A percentile compares a stretch with the other conserved stretches of the same genome.
Conservation (phyloP, 2,329 filamentous ascomycete species). For the Venturia nashicola region DNA sequence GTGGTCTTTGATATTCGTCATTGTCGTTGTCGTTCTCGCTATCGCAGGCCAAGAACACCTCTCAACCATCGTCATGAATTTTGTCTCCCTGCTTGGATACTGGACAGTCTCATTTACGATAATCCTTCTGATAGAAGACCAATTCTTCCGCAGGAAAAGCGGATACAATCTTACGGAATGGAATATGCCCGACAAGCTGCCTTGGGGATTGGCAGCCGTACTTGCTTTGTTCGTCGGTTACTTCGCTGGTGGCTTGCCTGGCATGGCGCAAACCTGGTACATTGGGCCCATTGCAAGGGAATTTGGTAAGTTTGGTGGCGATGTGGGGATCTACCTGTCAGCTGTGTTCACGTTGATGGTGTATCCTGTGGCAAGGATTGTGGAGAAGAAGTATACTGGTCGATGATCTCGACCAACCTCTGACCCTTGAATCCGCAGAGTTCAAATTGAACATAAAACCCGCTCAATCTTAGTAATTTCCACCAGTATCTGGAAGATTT, state of each 20-base stretch:
- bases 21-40: slow-evolving; percentile 30
- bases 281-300: slow-evolving; percentile 23
- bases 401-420: neutral
- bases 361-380: slow-evolving; percentile 18
- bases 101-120: slow-evolving; percentile 35
- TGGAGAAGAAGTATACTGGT: slow-evolving; percentile 17
- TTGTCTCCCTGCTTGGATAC: slow-evolving; percentile 34
- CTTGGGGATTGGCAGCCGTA: slow-evolving; percentile 29
- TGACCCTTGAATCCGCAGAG: no score
- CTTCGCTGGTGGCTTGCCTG: slow-evolving; percentile 38
- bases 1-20: slow-evolving; percentile 33
- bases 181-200: slow-evolving; percentile 31
- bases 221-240: slow-evolving; percentile 25
- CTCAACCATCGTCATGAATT: slow-evolving; percentile 31
- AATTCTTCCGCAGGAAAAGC: slow-evolving; percentile 27
- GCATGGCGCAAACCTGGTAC: slow-evolving; percentile 45
- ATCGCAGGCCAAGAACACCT: slow-evolving; percentile 31
- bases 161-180: slow-evolving; percentile 34
- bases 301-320: slow-evolving; percentile 18
- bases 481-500: no score
- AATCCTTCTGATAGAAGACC: slow-evolving; percentile 34
- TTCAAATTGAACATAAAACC: no score
- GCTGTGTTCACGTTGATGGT: slow-evolving; percentile 18
- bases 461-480: no score
- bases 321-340: slow-evolving; percentile 19